These are phyloP conservation scores for Neurospora sp. DNA, from an alignment of 495 filamentous ascomycete species.

Conservation along the genomic window DNA sequence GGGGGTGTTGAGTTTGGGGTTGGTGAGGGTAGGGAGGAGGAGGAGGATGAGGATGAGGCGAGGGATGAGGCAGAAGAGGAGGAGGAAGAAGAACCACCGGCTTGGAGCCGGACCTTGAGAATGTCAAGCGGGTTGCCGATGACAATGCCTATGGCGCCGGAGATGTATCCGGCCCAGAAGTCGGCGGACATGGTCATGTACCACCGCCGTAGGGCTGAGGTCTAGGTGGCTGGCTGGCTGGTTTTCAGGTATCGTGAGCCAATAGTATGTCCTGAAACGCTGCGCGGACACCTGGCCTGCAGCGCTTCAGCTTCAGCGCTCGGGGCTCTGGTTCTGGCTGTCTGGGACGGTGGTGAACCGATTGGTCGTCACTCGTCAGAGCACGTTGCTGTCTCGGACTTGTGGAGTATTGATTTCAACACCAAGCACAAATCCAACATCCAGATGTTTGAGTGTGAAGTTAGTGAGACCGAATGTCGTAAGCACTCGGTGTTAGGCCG, in stretches of 20 bases:
- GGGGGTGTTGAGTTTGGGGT: slow-evolving; percentile 67
- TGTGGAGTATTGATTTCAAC: neutral
- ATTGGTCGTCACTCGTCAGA: neutral
- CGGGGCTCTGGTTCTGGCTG: neutral
- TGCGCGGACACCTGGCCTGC: neutral
- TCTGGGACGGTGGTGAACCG: neutral
- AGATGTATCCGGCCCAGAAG: slow-evolving; percentile 81
- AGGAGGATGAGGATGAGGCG: neutral
- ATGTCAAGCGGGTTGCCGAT: slow-evolving; percentile 84
- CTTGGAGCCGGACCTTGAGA: slow-evolving; percentile 75
- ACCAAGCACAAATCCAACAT: neutral
- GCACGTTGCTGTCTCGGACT: neutral
- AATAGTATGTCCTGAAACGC: neutral
- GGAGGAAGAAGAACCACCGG: slow-evolving; percentile 24
- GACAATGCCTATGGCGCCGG: slow-evolving; percentile 70
- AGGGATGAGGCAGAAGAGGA: neutral
- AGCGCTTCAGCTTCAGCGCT: neutral
- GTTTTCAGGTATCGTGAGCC: neutral
- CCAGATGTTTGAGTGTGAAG: neutral
- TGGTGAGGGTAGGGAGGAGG: slow-evolving; percentile 61
- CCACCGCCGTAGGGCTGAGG: neutral
- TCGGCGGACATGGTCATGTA: slow-evolving; percentile 57
- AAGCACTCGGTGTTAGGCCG: neutral
- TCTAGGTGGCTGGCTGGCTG: neutral
- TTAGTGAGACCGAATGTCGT: neutral